Evolutionary conservation across 768 basidiomycete genomes (phyloP), one percentile per base, ranked within the genome.

Genomic region (Rubroboletus pulcherrimus): DNA sequence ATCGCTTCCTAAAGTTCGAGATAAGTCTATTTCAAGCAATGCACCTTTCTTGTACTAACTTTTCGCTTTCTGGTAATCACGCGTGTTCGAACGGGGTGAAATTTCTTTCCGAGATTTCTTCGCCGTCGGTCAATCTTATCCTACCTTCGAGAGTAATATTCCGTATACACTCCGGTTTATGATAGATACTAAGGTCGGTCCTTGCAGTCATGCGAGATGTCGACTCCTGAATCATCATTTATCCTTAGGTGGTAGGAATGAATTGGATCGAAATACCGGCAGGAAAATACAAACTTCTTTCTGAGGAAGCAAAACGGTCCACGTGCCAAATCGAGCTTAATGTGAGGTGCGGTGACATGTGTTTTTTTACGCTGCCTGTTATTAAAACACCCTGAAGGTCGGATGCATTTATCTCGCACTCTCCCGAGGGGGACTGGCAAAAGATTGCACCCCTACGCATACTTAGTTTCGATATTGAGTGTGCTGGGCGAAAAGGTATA

Each of bases 401-500:
- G 74, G 81, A 94, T 56, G 77, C 80, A 21, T 89, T 99, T 65
- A 86, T 91, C 51, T 97, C 97, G 2, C 89, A 99, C 73, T 73
- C 87, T 4, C 90, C 97, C 1, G 97, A 98, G 68, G 95, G 89
- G 2, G 79, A 84, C 40, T 98, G 96, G 91, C 89, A 91, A 2
- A 87, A 84, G 58, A 85, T 96, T 49, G 96, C 97, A 0, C 97
- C 97, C 0, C 75, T 98, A 0, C 85, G 97, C 17, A 91, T 98
- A 65, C 79, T 99, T 31, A 95, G 93, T 65, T 99, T 99, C 64
- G 97, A 99, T 83, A 98, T 99, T 63, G 97, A 99, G 73, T 99
- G 97, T 72, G 97, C 97, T 0, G 97, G 97, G 21, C 78, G 97
- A 26, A 98, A 98, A 66, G 97, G 97, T 31, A 89, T 98, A 62